A percentile compares a stretch with the other conserved stretches of the same genome.
Conservation (phyloP, 345 rosid species). For the Cardamine occulta region DNA sequence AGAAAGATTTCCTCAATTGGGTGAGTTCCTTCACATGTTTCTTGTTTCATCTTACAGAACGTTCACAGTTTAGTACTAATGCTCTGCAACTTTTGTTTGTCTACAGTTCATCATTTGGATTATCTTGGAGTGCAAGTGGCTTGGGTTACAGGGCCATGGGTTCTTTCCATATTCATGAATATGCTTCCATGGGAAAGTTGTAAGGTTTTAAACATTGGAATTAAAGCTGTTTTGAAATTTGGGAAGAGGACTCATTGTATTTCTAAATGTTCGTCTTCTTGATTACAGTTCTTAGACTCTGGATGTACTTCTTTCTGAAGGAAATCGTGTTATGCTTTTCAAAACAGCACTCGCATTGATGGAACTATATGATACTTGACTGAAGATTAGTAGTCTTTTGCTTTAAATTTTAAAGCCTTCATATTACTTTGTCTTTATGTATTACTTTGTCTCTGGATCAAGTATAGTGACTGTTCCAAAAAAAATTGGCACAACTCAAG, state of each 20-base stretch:
- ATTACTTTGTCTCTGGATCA: too few species aligned
- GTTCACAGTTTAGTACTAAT: conserved; percentile 27
- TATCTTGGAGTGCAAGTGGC: conserved; percentile 99
- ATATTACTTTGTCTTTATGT: too few species aligned
- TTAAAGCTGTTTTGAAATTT: conserved; percentile 27
- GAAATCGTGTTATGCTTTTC: conserved; percentile 95
- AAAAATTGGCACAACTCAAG: too few species aligned
- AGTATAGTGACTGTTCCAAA: too few species aligned
- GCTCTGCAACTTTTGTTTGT: conserved; percentile 31
- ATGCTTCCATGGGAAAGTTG: conserved; percentile 99
- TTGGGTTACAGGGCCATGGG: conserved; percentile 99
- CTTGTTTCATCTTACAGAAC: conserved; percentile 14
- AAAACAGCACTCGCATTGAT: conserved; percentile 94
- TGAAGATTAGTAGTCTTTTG: conserved; percentile 32
- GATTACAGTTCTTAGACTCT: conserved; percentile 88
- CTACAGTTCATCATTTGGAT: conserved; percentile 97
- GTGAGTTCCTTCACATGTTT: conserved; percentile 48
- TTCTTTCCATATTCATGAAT: conserved; percentile 98
- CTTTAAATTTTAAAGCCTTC: background rate
- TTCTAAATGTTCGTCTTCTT: conserved; percentile 42
- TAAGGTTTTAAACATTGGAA: conserved; percentile 68
- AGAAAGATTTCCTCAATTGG: conserved; percentile 96
- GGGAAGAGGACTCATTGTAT: conserved; percentile 8
- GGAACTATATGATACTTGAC: conserved; percentile 94
- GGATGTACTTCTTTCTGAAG: conserved; percentile 99